Conservation (phyloP, 108 stramenopile species). For the Cyclostephanos invisitatus region DNA sequence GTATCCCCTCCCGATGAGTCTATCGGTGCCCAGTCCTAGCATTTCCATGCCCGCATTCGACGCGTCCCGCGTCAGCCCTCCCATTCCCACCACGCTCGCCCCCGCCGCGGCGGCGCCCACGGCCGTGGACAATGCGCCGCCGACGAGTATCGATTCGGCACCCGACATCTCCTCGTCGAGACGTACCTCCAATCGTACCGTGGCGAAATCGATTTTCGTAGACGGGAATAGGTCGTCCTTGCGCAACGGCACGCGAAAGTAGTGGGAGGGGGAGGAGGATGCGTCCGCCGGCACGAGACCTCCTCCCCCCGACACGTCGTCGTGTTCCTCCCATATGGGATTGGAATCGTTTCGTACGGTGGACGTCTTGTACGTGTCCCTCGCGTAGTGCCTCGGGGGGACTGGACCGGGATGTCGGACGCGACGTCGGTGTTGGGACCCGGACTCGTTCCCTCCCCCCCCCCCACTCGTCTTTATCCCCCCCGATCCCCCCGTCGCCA, state of each 20-base stretch:
- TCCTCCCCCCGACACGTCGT: neutral
- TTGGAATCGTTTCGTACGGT: conserved; percentile 63
- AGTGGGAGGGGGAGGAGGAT: too few relatives aligned
- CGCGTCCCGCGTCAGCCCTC: conserved; percentile 15
- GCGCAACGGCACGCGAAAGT: conserved; percentile 60
- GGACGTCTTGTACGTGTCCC: conserved; percentile 48
- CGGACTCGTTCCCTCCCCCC: neutral
- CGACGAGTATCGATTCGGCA: conserved; percentile 39
- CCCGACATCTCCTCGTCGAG: conserved; percentile 67
- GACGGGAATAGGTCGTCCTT: conserved; percentile 61
- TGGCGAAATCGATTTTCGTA: conserved; percentile 50
- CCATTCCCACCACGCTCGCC: conserved; percentile 50
- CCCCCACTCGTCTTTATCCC: too few relatives aligned
- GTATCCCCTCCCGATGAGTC: conserved; percentile 66
- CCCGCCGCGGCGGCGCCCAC: conserved; percentile 45
- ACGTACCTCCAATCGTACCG: conserved; percentile 52
- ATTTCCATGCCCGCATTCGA: conserved; percentile 21
- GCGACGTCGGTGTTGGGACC: neutral
- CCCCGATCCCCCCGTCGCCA: too few relatives aligned
- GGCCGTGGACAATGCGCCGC: conserved; percentile 31
- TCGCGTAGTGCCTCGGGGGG: conserved; percentile 35
- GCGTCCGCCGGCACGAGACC: conserved; percentile 3
- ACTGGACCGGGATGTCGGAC: neutral
- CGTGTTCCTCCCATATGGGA: conserved; percentile 63
- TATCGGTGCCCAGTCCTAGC: conserved; percentile 44